These are phyloP conservation scores for Bipolaris zeicola DNA, from an alignment of 2,329 filamentous ascomycete genomes.

Conservation along the genomic window DNA sequence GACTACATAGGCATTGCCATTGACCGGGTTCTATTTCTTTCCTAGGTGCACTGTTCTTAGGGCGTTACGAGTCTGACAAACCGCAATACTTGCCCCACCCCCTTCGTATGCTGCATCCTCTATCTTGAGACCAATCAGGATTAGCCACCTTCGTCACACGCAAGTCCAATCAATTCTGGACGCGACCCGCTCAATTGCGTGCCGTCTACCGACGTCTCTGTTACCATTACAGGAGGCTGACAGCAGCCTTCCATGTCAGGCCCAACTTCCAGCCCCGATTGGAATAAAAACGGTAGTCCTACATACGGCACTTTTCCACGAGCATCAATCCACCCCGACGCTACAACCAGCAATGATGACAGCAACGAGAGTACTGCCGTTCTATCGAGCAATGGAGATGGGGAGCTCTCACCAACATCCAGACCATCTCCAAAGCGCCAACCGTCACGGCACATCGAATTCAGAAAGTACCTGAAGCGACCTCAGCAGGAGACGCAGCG, in stretches of 20 bases:
- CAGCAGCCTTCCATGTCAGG: conserved; percentile 32
- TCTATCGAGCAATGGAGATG: conserved; percentile 22
- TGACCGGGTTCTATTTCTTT: background rate
- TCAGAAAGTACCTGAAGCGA: conserved; percentile 41
- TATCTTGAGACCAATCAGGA: conserved; percentile 4
- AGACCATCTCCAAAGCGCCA: conserved; percentile 25
- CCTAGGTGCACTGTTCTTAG: background rate
- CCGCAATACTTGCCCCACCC: conserved; percentile 3
- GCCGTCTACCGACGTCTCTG: conserved; percentile 1
- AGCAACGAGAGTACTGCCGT: conserved; percentile 28
- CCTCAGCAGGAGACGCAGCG: conserved; percentile 41
- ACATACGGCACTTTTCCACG: conserved; percentile 34
- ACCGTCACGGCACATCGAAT: conserved; percentile 38
- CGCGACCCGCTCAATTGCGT: conserved; percentile 6
- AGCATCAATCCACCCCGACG: conserved; percentile 22
- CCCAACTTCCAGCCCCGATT: conserved; percentile 35
- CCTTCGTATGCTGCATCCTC: conserved; percentile 8
- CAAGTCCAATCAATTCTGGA: background rate
- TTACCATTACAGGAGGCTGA: conserved; percentile 1
- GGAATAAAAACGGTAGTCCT: conserved; percentile 27
- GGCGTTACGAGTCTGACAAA: conserved; percentile 2
- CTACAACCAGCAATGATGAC: conserved; percentile 19
- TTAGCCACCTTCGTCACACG: conserved; percentile 8
- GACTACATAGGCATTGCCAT: conserved; percentile 2
- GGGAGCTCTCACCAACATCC: conserved; percentile 28